Evolutionary conservation across 371 early-diverging fungal genomes (phyloP), one percentile per base, ranked within the genome.

Genomic region (Batkoa obscura): DNA sequence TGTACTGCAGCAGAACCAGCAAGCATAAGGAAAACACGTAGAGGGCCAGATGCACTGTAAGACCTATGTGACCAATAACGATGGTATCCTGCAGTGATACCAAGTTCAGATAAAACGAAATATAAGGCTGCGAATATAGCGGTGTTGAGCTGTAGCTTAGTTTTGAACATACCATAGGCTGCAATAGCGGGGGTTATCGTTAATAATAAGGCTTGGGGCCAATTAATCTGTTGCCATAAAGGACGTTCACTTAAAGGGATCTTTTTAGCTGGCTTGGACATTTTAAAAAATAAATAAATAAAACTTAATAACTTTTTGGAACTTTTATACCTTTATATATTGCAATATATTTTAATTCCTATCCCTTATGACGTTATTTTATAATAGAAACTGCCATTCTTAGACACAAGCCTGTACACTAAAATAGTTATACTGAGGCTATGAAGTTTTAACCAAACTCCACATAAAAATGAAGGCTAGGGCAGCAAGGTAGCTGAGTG

Each of bases 71-170:
- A 68, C 83, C 82, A 88, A 57, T 79, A 66, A 47, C 89, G 81
- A 64, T 88, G 89, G 64, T 88, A 86, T 17, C 86, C 79, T 69
- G 55, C 47, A 54, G 95, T 94, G 69, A 94, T 90, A 45, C 92
- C 92, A 50, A 93, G 72, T 12, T 86, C 93, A 12, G 91, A 85
- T 59, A 82, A 60, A 59, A 77, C 79, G 68, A 90, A 91, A 67
- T 82, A 92, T 13, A 78, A 43, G 38, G 86, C 58, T 33, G 83
- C 56, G 78, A 81, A 90, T 54, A 83, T 67, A 50, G 82, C 60
- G 0, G 94, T 94, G 68, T 84, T 78, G 17, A 56, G 53, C 50
- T 62, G 66, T 46, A 90, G 60, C 57, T 75, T 70, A 32, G 82
- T 83, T 23, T 81, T 84, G 31, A 80, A 62, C 35, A 80, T 43